Evolutionary conservation across 2,329 filamentous ascomycete genomes (phyloP), one percentile per base, ranked within the genome.

Genomic region (Botrytis aclada): DNA sequence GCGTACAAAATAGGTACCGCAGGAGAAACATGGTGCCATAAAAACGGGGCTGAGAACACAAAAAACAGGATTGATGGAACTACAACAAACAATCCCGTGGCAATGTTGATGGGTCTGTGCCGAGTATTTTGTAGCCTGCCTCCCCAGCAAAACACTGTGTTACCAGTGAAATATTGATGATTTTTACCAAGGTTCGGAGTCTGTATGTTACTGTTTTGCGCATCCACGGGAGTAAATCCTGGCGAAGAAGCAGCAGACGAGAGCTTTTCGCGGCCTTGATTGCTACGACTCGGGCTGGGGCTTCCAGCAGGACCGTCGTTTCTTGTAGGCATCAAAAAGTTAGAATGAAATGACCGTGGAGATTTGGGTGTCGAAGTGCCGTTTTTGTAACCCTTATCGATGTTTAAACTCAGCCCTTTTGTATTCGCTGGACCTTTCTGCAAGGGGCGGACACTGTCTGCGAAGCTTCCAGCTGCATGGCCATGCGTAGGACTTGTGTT

Each of bases 91-190:
- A 94, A 82, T 1, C 92, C 94, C 1, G 96, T 99, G 20, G 90
- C 91, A 78, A 98, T 88, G 78, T 98, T 98, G 80, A 99, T 90
- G 2, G 96, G 96, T 76, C 91, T 89, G 77, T 97, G 92, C 77
- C 90, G 89, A 51, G 96, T 92, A 82, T 98, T 98, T 80, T 98
- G 93, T 74, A 96, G 86, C 74, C 96, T 88, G 12, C 96, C 96
- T 47, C 93, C 92, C 74, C 93, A 86, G 81, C 90, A 97, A 80
- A 99, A 99, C 37, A 94, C 85, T 0, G 94, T 97, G 80, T 98
- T 99, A 63, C 96, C 96, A 62, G 93, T 89, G 79, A 98, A 98
- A 81, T 97, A 97, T 81, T 98, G 89, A 82, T 95, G 92, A 78
- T 98, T 97, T 76, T 88, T 91, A 69, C 93, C 90, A 72, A 88